Percentiles rank a stretch among this genome's conserved stretches.
These are phyloP conservation scores for Polysphondylium violaceum DNA, from an alignment of 78 protist genomes.

Conservation along the genomic window DNA sequence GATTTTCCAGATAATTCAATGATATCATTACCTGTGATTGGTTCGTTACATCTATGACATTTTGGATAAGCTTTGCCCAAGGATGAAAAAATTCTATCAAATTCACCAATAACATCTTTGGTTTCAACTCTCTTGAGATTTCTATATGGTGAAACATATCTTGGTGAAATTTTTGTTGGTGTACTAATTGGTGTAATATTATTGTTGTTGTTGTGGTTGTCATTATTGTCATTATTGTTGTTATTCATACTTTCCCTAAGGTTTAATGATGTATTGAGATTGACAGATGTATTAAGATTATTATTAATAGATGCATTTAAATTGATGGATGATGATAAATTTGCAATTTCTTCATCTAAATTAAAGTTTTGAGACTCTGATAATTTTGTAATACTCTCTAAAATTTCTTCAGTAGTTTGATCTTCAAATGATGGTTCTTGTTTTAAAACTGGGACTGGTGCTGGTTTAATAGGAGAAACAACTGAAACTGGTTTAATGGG, in stretches of 20 bases:
- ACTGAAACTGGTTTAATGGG: slow-evolving; percentile 9
- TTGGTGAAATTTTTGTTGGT: slow-evolving; percentile 41
- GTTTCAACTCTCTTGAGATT: slow-evolving; percentile 41
- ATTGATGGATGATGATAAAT: background rate
- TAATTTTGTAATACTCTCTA: background rate
- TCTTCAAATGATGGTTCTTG: background rate
- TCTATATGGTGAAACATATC: slow-evolving; percentile 39
- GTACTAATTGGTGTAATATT: slow-evolving; percentile 2
- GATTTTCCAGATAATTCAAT: slow-evolving; percentile 3
- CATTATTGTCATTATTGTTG: background rate
- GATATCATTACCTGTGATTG: background rate
- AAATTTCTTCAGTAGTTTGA: too few species aligned
- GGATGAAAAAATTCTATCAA: slow-evolving; percentile 46
- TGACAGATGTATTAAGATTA: too few species aligned
- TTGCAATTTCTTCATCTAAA: background rate
- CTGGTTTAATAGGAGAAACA: too few species aligned
- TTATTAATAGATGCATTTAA: background rate
- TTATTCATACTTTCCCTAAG: background rate
- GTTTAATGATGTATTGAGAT: background rate
- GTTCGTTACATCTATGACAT: slow-evolving; percentile 42
- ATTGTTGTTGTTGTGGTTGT: background rate
- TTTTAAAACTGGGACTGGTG: too few species aligned
- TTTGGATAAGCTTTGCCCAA: background rate
- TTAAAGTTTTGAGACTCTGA: background rate
- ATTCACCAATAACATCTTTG: slow-evolving; percentile 40